Evolutionary conservation across 2,329 filamentous ascomycete genomes (phyloP).

Genomic region (Trichoderma polysporum): DNA sequence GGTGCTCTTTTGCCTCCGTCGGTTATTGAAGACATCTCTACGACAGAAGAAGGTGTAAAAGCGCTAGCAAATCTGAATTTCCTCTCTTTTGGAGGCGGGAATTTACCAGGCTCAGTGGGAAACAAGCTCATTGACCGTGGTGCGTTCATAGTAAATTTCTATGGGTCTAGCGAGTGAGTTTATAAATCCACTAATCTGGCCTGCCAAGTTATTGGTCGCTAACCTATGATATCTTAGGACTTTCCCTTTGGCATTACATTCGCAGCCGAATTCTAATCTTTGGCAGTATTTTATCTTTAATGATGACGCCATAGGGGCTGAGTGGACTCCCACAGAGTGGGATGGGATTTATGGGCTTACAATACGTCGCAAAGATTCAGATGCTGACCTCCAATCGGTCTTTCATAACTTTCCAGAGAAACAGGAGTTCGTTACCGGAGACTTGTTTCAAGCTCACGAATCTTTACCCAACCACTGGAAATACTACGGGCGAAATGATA

Average conservation of each 20-base stretch:
- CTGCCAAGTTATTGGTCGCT: neutral
- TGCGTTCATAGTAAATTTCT: neutral
- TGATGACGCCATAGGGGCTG: neutral
- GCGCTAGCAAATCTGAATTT: neutral
- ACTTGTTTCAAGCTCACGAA: constrained; percentile 38
- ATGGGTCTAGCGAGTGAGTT: neutral
- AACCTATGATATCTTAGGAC: neutral
- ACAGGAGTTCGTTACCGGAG: constrained; percentile 37
- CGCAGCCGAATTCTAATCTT: neutral
- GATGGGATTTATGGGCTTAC: neutral
- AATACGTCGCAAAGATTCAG: neutral
- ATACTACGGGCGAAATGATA: constrained; percentile 38
- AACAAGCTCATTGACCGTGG: neutral
- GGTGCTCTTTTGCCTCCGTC: neutral
- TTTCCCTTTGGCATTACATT: neutral
- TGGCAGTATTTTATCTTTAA: neutral
- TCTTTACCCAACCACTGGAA: constrained; percentile 34
- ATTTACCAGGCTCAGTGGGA: neutral
- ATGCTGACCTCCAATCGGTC: constrained; percentile 23
- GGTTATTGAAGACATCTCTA: neutral
- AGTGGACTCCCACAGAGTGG: neutral
- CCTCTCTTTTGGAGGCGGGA: neutral
- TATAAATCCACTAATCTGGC: neutral
- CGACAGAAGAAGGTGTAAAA: neutral
- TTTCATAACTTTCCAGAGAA: constrained; percentile 37